Percentiles rank a stretch among this genome's conserved stretches.
These are phyloP conservation scores for Chlorella ohadii DNA, from an alignment of 139 green algal genomes.

Conservation along the genomic window DNA sequence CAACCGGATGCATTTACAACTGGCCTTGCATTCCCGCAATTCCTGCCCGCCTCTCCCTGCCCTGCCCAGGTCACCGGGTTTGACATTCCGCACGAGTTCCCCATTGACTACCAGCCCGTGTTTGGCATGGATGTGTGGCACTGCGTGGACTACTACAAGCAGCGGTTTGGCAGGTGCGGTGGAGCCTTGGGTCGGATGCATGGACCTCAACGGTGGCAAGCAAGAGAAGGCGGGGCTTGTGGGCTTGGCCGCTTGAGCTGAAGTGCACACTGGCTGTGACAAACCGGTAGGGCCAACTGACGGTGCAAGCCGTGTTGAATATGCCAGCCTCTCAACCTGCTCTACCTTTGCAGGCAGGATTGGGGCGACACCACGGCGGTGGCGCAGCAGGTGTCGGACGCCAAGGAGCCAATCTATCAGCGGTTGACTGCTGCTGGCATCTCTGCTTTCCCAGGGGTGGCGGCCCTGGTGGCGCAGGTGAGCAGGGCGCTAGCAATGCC, in stretches of 20 bases:
- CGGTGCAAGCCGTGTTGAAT: too few relatives aligned
- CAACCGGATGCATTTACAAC: too few relatives aligned
- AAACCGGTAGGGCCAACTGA: too few relatives aligned
- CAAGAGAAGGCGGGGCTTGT: too few relatives aligned
- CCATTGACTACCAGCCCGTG: slow-evolving; percentile 69
- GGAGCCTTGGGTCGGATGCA: too few relatives aligned
- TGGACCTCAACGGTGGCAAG: too few relatives aligned
- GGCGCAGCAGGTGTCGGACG: slow-evolving; percentile 44
- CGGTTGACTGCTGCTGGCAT: slow-evolving; percentile 59
- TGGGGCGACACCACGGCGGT: slow-evolving; percentile 40
- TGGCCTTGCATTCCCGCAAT: too few relatives aligned
- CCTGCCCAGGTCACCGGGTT: slow-evolving; percentile 71
- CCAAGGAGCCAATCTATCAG: slow-evolving; percentile 68
- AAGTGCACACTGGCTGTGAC: too few relatives aligned
- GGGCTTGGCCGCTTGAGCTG: too few relatives aligned
- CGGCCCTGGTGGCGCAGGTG: slow-evolving; percentile 13
- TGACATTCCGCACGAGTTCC: slow-evolving; percentile 80
- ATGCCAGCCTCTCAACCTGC: too few relatives aligned
- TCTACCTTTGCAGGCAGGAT: slow-evolving; percentile 13
- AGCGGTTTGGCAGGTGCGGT: slow-evolving; percentile 37
- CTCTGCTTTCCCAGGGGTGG: slow-evolving; percentile 50
- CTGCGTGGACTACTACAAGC: slow-evolving; percentile 72
- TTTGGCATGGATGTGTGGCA: slow-evolving; percentile 83
- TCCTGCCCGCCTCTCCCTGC: too few relatives aligned
- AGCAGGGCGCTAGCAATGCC: too few relatives aligned